These are phyloP conservation scores for Blastocystis sp. DNA, from an alignment of 352 stramenopile genomes.

Conservation along the genomic window DNA sequence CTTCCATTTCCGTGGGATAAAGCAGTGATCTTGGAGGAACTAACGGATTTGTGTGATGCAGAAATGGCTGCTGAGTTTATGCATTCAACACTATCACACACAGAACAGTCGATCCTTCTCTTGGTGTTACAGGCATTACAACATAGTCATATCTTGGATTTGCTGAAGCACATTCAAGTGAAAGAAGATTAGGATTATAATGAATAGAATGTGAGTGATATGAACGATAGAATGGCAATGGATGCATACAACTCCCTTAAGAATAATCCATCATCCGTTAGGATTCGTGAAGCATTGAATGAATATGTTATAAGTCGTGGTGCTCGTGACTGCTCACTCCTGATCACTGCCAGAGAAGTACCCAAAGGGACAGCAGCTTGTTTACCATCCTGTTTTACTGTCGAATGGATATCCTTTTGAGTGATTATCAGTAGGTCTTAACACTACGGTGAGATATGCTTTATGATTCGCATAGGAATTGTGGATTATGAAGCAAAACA, in stretches of 20 bases:
- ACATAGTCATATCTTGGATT: background rate
- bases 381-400: background rate
- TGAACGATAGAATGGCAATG: conserved; percentile 7
- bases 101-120: background rate
- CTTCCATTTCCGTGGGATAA: too few species aligned
- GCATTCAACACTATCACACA: too few species aligned
- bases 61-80: too few species aligned
- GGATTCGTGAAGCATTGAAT: background rate
- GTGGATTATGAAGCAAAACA: conserved; percentile 17
- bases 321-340: conserved; percentile 17
- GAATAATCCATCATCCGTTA: background rate
- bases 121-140: background rate
- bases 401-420: conserved; percentile 9
- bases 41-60: too few species aligned
- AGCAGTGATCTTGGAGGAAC: too few species aligned
- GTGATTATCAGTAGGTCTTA: background rate
- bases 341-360: background rate
- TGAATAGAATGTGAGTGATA: background rate
- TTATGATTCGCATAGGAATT: background rate
- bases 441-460: background rate
- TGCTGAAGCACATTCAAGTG: background rate
- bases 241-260: background rate
- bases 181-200: background rate
- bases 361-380: background rate
- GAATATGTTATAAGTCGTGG: conserved; percentile 20